Evolutionary conservation across 2,329 filamentous ascomycete species (phyloP).

Genomic region (Metarhizium anisopliae): DNA sequence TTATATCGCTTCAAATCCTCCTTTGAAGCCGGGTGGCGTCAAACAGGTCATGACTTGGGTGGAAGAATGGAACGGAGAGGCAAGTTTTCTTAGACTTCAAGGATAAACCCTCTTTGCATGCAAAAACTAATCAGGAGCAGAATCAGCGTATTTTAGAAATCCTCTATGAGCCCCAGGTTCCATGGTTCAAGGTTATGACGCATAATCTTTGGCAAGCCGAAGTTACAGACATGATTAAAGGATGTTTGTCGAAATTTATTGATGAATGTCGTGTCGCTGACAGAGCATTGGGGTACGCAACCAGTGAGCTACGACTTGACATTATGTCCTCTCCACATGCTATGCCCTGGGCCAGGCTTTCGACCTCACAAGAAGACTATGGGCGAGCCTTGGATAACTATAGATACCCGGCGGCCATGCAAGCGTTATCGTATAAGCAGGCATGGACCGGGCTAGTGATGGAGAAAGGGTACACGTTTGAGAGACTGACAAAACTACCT

Average conservation of each 20-base stretch:
- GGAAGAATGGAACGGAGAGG: background rate
- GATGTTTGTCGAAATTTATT: constrained; percentile 12
- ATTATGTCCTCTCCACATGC: background rate
- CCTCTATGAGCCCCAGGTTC: constrained; percentile 25
- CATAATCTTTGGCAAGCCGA: constrained; percentile 1
- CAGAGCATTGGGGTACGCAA: background rate
- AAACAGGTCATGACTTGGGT: constrained; percentile 13
- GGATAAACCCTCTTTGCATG: background rate
- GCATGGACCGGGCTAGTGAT: background rate
- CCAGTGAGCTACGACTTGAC: background rate
- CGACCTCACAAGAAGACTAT: background rate
- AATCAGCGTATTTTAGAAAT: constrained; percentile 18
- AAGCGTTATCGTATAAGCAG: background rate
- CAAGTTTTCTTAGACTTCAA: background rate
- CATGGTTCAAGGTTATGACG: constrained; percentile 26
- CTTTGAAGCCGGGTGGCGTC: constrained; percentile 22
- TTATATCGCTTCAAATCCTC: constrained; percentile 25
- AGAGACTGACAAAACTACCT: background rate
- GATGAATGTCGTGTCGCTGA: background rate
- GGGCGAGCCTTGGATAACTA: background rate
- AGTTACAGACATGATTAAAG: constrained; percentile 12
- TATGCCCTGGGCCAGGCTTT: background rate
- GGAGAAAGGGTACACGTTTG: background rate
- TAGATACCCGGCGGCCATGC: background rate
- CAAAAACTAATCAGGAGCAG: background rate